Evolutionary conservation across 23 red algal genomes (phyloP).

Genomic region (Gracilaria domingensis): DNA sequence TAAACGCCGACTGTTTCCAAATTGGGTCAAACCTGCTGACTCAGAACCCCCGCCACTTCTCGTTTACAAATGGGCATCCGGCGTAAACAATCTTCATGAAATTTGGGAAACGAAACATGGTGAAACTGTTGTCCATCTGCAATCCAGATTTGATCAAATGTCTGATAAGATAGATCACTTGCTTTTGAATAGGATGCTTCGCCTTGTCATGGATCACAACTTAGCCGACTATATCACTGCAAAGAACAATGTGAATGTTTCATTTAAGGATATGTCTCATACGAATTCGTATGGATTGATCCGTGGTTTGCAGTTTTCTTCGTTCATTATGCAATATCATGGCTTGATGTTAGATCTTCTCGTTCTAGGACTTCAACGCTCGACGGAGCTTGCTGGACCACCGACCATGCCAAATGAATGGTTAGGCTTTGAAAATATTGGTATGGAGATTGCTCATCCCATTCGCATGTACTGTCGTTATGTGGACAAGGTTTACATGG

Average conservation of each 20-base stretch:
- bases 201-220: constrained; percentile 93
- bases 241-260: constrained; percentile 93
- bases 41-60: constrained; percentile 91
- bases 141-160: constrained; percentile 86
- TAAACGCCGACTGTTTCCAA: constrained; percentile 92
- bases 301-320: constrained; percentile 93
- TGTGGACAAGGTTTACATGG: constrained; percentile 93
- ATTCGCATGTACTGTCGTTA: constrained; percentile 90
- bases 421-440: constrained; percentile 69
- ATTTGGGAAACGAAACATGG: constrained; percentile 86
- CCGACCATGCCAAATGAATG: constrained; percentile 82
- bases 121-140: constrained; percentile 72
- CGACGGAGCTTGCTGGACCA: constrained; percentile 83
- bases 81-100: constrained; percentile 91
- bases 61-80: constrained; percentile 91
- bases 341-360: constrained; percentile 85
- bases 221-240: constrained; percentile 97
- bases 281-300: constrained; percentile 93
- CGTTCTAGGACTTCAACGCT: constrained; percentile 70
- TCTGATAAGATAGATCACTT: constrained; percentile 85
- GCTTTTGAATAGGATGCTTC: constrained; percentile 92
- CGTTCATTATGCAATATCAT: constrained; percentile 93
- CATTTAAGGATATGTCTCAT: constrained; percentile 99
- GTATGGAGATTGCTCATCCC: constrained; percentile 70
- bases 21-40: constrained; percentile 96